Base-by-base conservation (phyloP, 805 yeast genomes). In the Myxozyma geophila region DNA sequence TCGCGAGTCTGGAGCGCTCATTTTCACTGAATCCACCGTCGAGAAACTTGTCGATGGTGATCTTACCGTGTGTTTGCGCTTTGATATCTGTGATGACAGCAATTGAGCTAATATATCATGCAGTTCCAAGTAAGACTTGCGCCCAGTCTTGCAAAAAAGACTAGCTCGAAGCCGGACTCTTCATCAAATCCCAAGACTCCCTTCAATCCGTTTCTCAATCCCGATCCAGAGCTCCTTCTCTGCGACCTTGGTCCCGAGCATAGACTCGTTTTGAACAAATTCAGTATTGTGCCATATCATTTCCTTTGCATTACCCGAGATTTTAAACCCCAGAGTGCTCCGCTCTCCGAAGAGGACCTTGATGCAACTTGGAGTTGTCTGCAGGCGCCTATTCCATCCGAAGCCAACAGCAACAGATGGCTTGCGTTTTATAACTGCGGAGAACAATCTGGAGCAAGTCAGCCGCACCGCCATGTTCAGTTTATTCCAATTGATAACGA, bases 341-440 rank as follows among this genome's bases (percentile, higher is more conserved):
- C 96, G 15, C 78, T 93, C 61, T 80, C 85, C 28, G 90, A 91
- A 19, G 70, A 75, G n/a, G 98, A 93, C 70, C 79, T 93, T 63
- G 73, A 77, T 43, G 83, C 87, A 0, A 80, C 88, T 5, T 84
- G 84, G 72, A 73, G 82, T 4, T 78, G 89, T 23, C 77, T 93
- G 65, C 73, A 75, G 15, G 77, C 76, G 17, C 47, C 47, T 43
- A 28, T 77, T 12, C 23, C 47, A 35, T 52, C 43, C 2, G 57
- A 84, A 85, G 70, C 63, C n/a, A 70, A 10, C 69, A 43, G 23
- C 28, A 41, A 23, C 23, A 80, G 83, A 61, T 87, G 89, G 81
- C 80, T 92, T 74, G 92, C 92, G 0, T 93, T 93, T 75, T 93
- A 85, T 81, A 93, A 93, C 75, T 86, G 90, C 72, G 99, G 99